Conservation (phyloP, 768 basidiomycete genomes). For the Kwoniella botswanensis region DNA sequence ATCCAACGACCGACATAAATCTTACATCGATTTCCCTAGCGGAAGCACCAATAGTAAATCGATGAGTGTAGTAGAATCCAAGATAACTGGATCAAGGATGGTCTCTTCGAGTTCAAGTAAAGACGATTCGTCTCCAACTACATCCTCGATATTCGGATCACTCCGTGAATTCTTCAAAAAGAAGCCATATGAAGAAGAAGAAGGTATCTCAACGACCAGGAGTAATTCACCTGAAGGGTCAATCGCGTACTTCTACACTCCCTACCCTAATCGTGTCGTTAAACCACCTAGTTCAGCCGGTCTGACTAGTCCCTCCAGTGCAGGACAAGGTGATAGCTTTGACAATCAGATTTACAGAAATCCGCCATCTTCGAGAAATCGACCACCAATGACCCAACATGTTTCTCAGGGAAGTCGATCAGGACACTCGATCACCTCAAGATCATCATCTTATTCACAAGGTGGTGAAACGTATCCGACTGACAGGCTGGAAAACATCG, state of each 20-base stretch:
- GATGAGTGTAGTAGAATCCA: background rate
- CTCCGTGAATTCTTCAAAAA: background rate
- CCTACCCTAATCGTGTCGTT: background rate
- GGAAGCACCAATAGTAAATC: background rate
- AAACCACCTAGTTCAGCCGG: background rate
- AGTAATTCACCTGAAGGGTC: background rate
- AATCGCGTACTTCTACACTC: conserved; percentile 10
- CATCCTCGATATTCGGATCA: background rate
- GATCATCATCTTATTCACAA: conserved; percentile 6
- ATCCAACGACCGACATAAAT: background rate
- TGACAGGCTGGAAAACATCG: background rate
- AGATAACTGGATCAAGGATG: conserved; percentile 6
- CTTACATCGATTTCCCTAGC: conserved; percentile 7
- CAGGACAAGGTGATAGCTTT: background rate
- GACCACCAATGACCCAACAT: background rate
- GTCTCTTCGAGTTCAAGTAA: background rate
- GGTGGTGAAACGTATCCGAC: conserved; percentile 6
- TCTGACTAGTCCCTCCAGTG: background rate
- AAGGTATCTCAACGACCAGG: background rate
- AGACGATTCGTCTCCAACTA: background rate
- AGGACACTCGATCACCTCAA: background rate
- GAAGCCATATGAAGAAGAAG: background rate
- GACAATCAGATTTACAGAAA: conserved; percentile 6
- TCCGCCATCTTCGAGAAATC: background rate
- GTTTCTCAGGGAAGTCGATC: background rate